Base-by-base conservation (phyloP, 768 basidiomycete species). In the Calocybe indica region DNA sequence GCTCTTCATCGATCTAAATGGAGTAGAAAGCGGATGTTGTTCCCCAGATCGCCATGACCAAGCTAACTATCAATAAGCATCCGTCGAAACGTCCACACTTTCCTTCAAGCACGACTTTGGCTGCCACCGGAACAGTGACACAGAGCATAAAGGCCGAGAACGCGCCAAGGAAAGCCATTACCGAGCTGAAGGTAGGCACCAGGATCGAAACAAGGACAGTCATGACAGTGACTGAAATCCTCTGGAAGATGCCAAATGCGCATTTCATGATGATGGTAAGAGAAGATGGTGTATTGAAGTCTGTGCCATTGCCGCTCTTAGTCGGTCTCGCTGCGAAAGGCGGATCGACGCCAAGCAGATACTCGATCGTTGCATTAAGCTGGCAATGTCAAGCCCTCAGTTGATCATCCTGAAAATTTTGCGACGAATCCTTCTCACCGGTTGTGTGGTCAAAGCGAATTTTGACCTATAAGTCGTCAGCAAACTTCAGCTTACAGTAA, bases 121-220 rank as follows among this genome's bases (percentile, higher is more conserved):
- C 86, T 22, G 78, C 69, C 35, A 94, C 70, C 5, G 92, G 93
- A 7, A 85, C 80, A 50, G 90, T 81, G 15, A 88, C 76, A 52
- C 86, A 88, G 15, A 91, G 74, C 57, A 83, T 68, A 53, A 83
- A 83, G 0, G 91, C 87, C 33, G 85, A 83, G 62, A 92, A 91
- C n/a, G 89, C 84, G 2, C 94, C 94, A 45, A 97, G 70, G 63
- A 96, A 88, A 1, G 91, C 88, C 88, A 93, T 92, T 64, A 85
- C 70, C 5, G 82, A 74, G 52, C 83, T 81, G 64, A 94, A 94
- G 46, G 88, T 78, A 5, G 92, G 92, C 14, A 93, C 63, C 44
- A 78, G 60, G 48, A 92, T 84, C 13, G 92, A 91, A 22, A 85
- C 79, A 31, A 64, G 61, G 9, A 90, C 82, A 15, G 85, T 77